Conservation (phyloP, 768 basidiomycete species). For the Auriscalpium orientale region DNA sequence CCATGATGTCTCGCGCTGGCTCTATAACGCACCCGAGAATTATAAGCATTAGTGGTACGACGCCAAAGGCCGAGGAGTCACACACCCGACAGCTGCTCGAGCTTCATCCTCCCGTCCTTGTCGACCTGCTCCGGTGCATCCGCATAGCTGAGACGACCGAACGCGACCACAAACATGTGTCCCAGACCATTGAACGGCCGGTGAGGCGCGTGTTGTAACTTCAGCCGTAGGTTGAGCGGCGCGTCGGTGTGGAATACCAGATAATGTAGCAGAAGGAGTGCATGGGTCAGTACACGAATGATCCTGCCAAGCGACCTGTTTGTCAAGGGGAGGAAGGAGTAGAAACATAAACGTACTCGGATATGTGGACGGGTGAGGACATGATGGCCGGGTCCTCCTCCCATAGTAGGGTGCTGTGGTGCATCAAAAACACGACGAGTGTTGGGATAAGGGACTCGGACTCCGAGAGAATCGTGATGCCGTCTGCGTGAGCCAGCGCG, state of each 20-base stretch:
- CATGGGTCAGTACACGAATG: constrained; percentile 42
- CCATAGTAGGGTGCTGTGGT: constrained; percentile 53
- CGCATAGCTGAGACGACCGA: constrained; percentile 69
- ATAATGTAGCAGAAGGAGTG: constrained; percentile 54
- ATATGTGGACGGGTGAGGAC: constrained; percentile 26
- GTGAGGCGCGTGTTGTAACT: constrained; percentile 46
- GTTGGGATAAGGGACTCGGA: constrained; percentile 59
- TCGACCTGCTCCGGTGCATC: constrained; percentile 19
- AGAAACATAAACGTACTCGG: constrained; percentile 26
- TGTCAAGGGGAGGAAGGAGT: constrained; percentile 4
- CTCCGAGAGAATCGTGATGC: constrained; percentile 30
- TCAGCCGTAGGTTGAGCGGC: constrained; percentile 43
- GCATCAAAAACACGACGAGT: constrained; percentile 46
- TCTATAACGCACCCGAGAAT: constrained; percentile 12
- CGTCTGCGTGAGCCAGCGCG: constrained; percentile 31
- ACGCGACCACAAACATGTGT: constrained; percentile 68
- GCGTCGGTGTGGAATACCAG: constrained; percentile 43
- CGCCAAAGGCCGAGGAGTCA: neutral
- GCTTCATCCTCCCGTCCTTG: constrained; percentile 6
- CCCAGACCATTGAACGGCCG: constrained; percentile 54
- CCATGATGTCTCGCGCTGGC: constrained; percentile 22
- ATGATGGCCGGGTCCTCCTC: constrained; percentile 48
- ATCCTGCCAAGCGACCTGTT: constrained; percentile 28
- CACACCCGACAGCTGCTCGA: constrained; percentile 22
- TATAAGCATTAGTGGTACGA: neutral